phyloP scores from a whole-genome alignment of 169 alveolate species.

The Condylostoma magnum region DNA sequence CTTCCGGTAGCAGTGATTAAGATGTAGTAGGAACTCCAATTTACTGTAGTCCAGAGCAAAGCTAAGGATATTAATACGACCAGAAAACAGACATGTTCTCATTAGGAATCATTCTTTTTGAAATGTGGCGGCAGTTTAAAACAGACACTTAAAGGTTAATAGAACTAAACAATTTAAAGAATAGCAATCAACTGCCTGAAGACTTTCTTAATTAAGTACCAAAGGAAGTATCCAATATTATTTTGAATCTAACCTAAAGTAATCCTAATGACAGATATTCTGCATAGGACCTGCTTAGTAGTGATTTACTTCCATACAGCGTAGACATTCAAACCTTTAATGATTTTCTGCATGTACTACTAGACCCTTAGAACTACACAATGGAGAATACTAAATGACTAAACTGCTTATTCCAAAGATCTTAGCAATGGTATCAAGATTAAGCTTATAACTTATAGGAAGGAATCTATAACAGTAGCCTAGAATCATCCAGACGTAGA shows the following conservation, averaged over 20 bases:
- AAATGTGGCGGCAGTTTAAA: slow-evolving; percentile 27
- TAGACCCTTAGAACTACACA: background rate
- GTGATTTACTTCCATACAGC: background rate
- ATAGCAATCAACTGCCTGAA: background rate
- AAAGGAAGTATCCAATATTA: slow-evolving; percentile 8
- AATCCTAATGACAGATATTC: slow-evolving; percentile 4
- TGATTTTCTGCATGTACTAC: background rate
- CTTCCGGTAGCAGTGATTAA: slow-evolving; percentile 39
- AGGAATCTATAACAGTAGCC: background rate
- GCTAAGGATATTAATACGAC: slow-evolving; percentile 29
- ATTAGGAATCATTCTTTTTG: slow-evolving; percentile 48
- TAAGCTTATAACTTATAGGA: slow-evolving; percentile 6
- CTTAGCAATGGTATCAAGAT: background rate
- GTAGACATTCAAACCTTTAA: background rate
- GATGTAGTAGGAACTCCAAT: slow-evolving; percentile 47
- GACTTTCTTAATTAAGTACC: slow-evolving; percentile 19
- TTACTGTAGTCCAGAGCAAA: slow-evolving; percentile 50
- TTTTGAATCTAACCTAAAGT: background rate
- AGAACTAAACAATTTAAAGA: background rate
- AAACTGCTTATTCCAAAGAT: background rate
- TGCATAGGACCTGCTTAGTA: slow-evolving; percentile 13
- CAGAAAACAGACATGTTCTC: slow-evolving; percentile 40
- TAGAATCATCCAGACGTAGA: background rate
- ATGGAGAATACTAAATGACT: background rate
- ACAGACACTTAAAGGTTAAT: background rate